A percentile compares a stretch with the other conserved stretches of the same genome.
These are phyloP conservation scores for Oemleria cerasiformis DNA, from an alignment of 306 rosid genomes.

Conservation along the genomic window DNA sequence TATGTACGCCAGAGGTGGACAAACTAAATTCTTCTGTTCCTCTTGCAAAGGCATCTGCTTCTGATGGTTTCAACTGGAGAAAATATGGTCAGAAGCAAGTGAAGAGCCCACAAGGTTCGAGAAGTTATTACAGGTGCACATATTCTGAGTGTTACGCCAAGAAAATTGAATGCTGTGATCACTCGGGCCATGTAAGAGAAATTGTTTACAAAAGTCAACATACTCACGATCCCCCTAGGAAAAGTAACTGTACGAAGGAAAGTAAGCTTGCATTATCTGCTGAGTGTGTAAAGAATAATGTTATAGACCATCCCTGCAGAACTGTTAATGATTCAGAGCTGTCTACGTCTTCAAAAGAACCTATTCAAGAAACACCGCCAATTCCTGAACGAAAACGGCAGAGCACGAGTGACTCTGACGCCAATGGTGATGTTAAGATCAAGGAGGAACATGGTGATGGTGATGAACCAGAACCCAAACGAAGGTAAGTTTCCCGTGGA, in stretches of 20 bases:
- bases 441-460: constrained; percentile 59
- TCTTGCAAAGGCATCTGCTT: constrained; percentile 51
- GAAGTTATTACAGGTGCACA: constrained; percentile 91
- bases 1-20: constrained; percentile 24
- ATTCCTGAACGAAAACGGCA: constrained; percentile 52
- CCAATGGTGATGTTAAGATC: constrained; percentile 45
- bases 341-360: constrained; percentile 54
- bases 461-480: constrained; percentile 57
- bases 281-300: constrained; percentile 41
- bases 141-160: constrained; percentile 68
- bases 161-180: constrained; percentile 82
- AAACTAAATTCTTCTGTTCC: constrained; percentile 47
- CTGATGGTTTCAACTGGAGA: constrained; percentile 97
- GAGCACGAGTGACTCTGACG: constrained; percentile 39
- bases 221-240: constrained; percentile 76
- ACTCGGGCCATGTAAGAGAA: constrained; percentile 56
- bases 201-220: constrained; percentile 78
- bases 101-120: constrained; percentile 88
- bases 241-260: constrained; percentile 47
- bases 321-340: constrained; percentile 46
- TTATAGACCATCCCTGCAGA: constrained; percentile 37
- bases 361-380: constrained; percentile 38
- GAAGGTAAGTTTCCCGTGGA: constrained; percentile 53
- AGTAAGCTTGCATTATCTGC: constrained; percentile 36
- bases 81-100: constrained; percentile 99